phyloP scores from a whole-genome alignment of 2,329 filamentous ascomycete species.

The Aspergillus sp. region DNA sequence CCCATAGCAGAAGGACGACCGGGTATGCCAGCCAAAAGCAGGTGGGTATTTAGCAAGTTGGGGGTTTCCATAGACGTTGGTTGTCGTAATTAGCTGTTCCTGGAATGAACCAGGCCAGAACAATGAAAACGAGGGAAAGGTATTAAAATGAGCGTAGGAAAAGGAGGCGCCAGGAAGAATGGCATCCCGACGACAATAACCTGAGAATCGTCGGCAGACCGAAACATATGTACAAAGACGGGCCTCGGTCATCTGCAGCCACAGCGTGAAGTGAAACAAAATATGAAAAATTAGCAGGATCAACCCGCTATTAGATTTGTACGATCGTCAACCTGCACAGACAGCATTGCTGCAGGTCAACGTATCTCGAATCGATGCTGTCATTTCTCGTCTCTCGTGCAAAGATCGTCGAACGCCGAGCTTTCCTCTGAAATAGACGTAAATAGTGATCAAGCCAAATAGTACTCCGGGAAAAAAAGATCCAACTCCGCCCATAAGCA shows the following conservation, averaged over 20 bases:
- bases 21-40: neutral
- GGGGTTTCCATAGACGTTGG: neutral
- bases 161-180: slow-evolving; percentile 3
- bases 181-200: slow-evolving; percentile 7
- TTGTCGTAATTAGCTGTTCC: slow-evolving; percentile 1
- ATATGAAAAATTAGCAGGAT: slow-evolving; percentile 17
- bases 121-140: neutral
- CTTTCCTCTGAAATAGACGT: slow-evolving; percentile 22
- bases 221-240: slow-evolving; percentile 24
- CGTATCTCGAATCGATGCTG: slow-evolving; percentile 26
- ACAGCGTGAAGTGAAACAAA: slow-evolving; percentile 14
- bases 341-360: slow-evolving; percentile 18
- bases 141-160: slow-evolving; percentile 13
- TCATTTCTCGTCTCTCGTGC: slow-evolving; percentile 36
- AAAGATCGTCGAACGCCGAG: slow-evolving; percentile 32
- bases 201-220: slow-evolving; percentile 15
- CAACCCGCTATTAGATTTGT: slow-evolving; percentile 27
- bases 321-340: slow-evolving; percentile 17
- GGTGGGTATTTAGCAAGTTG: neutral
- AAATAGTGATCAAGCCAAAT: slow-evolving; percentile 26
- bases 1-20: neutral
- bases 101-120: neutral
- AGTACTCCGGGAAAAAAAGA: slow-evolving; percentile 25
- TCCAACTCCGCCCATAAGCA: slow-evolving; percentile 34
- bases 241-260: slow-evolving; percentile 8